phyloP scores from a whole-genome alignment of 208 protist genomes.

The Trypanosoma cruzi region DNA sequence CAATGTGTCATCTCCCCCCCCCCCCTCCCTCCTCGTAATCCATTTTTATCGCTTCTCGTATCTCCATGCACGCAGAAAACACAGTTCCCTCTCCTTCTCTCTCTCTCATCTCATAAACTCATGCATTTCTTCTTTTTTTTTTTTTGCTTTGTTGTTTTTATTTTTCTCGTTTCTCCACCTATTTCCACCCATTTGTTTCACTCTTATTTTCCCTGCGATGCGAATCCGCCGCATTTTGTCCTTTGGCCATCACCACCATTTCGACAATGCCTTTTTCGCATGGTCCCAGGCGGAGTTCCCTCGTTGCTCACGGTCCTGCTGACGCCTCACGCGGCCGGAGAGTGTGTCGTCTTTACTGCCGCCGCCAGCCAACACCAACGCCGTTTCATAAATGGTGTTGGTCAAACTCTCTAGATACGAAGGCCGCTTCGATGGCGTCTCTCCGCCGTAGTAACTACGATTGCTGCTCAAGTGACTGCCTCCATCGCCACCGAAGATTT shows the following conservation, averaged over 20 bases:
- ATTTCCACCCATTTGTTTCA: conserved; percentile 7
- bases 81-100: not conserved
- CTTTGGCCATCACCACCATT: conserved; percentile 61
- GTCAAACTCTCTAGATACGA: conserved; percentile 64
- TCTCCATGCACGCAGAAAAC: not conserved
- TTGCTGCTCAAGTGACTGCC: conserved; percentile 24
- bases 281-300: conserved; percentile 35
- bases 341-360: conserved; percentile 46
- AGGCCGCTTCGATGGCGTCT: conserved; percentile 24
- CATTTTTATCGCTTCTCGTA: not conserved
- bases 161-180: conserved; percentile 1
- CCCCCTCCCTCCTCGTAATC: not conserved
- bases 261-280: conserved; percentile 54
- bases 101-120: not conserved
- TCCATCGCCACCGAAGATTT: conserved; percentile 26
- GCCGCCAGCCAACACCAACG: conserved; percentile 57
- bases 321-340: conserved; percentile 55
- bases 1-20: too few species aligned
- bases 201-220: conserved; percentile 7
- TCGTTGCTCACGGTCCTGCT: conserved; percentile 35
- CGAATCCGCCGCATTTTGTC: not conserved
- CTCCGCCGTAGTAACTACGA: conserved; percentile 65
- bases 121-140: conserved; percentile 1
- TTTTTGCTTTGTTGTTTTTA: conserved; percentile 3
- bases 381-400: conserved; percentile 58